Conservation (phyloP, 257 asterid species). For the Nicotiana paniculata region DNA sequence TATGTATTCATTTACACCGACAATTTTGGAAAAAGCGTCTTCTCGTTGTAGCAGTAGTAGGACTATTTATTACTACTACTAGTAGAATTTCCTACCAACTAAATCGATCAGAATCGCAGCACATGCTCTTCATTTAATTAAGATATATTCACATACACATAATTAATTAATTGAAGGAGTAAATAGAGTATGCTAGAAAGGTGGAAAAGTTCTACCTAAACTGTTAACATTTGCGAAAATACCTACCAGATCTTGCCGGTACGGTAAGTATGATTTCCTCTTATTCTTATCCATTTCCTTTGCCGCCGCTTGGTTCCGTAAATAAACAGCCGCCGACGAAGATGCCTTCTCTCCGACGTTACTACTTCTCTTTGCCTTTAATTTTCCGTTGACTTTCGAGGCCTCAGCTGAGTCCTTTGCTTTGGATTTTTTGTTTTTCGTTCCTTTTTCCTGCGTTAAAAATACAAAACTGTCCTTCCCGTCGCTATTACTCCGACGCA, state of each 20-base stretch:
- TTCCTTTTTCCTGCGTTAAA: slow-evolving; percentile 41
- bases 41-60: background rate
- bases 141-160: background rate
- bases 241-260: slow-evolving; percentile 66
- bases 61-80: background rate
- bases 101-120: background rate
- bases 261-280: slow-evolving; percentile 76
- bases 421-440: slow-evolving; percentile 10
- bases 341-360: slow-evolving; percentile 8
- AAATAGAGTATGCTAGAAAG: slow-evolving; percentile 17
- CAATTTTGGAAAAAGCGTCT: background rate
- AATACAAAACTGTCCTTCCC: slow-evolving; percentile 69
- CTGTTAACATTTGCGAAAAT: slow-evolving; percentile 50
- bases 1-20: background rate
- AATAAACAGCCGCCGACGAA: slow-evolving; percentile 27
- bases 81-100: background rate
- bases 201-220: slow-evolving; percentile 32
- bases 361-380: slow-evolving; percentile 18
- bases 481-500: slow-evolving; percentile 82
- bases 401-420: background rate
- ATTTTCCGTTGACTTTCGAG: slow-evolving; percentile 12
- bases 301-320: slow-evolving; percentile 25
- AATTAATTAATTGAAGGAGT: background rate
- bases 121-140: background rate
- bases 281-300: slow-evolving; percentile 56